Conservation (phyloP, 108 stramenopile genomes). For the Fragilariopsis cylindrus region DNA sequence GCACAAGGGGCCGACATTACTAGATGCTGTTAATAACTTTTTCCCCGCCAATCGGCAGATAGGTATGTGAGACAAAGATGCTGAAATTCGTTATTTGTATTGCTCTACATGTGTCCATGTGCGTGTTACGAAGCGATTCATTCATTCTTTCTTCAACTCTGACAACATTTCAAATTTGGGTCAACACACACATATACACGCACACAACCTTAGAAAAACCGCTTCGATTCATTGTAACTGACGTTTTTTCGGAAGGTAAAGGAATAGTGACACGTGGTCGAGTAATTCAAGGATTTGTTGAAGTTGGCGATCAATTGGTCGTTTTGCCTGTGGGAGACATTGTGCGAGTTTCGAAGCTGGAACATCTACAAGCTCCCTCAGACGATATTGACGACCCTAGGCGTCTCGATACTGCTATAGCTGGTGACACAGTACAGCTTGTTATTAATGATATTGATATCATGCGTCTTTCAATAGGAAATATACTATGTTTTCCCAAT, state of each 20-base stretch:
- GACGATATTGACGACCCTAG: slow-evolving; percentile 31
- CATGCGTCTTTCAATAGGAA: slow-evolving; percentile 73
- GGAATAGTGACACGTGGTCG: slow-evolving; percentile 71
- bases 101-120: not conserved
- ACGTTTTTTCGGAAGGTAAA: slow-evolving; percentile 79
- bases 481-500: slow-evolving; percentile 68
- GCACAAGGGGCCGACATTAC: slow-evolving; percentile 94
- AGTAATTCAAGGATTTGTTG: slow-evolving; percentile 79
- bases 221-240: slow-evolving; percentile 90
- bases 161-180: slow-evolving; percentile 92
- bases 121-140: not conserved
- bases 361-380: slow-evolving; percentile 60
- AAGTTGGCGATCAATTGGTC: slow-evolving; percentile 61
- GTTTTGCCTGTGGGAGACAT: slow-evolving; percentile 84
- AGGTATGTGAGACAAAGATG: slow-evolving; percentile 3
- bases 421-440: slow-evolving; percentile 90
- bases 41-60: slow-evolving; percentile 84
- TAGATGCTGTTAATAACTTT: slow-evolving; percentile 93
- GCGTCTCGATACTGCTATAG: slow-evolving; percentile 57
- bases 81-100: slow-evolving; percentile 45
- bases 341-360: slow-evolving; percentile 63
- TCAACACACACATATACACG: slow-evolving; percentile 77
- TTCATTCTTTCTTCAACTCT: slow-evolving; percentile 65
- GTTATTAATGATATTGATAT: slow-evolving; percentile 75
- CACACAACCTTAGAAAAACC: slow-evolving; percentile 55